Conservation (phyloP, 305 asterid genomes). For the Solanum hybrid region DNA sequence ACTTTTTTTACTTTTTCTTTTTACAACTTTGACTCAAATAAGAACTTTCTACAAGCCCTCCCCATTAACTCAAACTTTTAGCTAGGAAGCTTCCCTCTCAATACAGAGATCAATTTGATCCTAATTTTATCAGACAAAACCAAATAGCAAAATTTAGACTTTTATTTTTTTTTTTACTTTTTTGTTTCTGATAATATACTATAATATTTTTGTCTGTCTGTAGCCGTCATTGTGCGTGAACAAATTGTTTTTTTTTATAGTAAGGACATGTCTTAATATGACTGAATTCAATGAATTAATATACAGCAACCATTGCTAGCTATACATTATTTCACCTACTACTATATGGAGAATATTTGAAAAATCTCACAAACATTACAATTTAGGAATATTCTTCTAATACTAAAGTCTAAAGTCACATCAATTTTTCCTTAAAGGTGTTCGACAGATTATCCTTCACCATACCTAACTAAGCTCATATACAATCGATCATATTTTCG, state of each 20-base stretch:
- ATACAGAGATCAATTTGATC: background rate
- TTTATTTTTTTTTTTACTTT: background rate
- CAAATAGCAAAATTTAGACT: background rate
- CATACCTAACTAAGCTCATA: background rate
- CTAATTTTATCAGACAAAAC: background rate
- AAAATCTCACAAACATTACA: background rate
- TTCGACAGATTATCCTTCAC: fast-evolving
- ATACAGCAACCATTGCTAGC: background rate
- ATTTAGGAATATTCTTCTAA: background rate
- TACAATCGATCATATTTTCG: background rate
- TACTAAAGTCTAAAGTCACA: background rate
- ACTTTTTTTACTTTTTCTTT: too few relatives aligned
- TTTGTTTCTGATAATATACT: background rate
- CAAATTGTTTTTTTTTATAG: background rate
- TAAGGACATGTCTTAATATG: background rate
- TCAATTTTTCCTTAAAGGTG: too few relatives aligned
- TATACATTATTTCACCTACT: background rate
- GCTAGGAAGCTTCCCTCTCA: background rate
- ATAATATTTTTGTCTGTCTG: background rate
- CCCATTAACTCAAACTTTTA: background rate
- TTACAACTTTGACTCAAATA: background rate
- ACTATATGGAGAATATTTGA: background rate
- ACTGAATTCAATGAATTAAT: background rate
- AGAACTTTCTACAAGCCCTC: background rate
- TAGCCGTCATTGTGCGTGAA: background rate